Evolutionary conservation across 2,329 filamentous ascomycete species (phyloP).

Genomic region (Simplicillium aogashimaense): DNA sequence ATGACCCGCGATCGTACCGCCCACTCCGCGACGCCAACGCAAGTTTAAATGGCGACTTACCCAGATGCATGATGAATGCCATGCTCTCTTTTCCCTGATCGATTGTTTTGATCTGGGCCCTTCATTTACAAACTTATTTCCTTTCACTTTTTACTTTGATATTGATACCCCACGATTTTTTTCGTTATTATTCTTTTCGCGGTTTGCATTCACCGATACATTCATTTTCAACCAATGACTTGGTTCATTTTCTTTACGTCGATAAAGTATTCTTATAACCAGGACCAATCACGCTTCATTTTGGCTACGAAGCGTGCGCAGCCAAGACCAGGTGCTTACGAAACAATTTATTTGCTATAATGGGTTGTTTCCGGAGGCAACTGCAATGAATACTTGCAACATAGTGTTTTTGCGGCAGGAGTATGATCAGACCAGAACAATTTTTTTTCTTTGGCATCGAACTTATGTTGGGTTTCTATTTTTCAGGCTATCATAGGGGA

Average conservation of each 20-base stretch:
- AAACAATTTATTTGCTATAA: not conserved
- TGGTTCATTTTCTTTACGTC: constrained; percentile 5
- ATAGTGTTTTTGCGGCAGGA: no score
- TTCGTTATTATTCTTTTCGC: constrained; percentile 3
- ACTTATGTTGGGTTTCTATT: not conserved
- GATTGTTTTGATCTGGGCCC: constrained; percentile 7
- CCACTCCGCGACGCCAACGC: constrained; percentile 15
- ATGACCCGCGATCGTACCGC: constrained; percentile 36
- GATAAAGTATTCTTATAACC: not conserved
- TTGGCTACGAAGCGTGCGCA: not conserved
- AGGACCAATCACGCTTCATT: not conserved
- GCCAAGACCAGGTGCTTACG: not conserved
- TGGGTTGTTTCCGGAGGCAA: no score
- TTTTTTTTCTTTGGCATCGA: not conserved
- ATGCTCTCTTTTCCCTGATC: constrained; percentile 1
- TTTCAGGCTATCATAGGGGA: not conserved
- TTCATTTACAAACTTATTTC: constrained; percentile 10
- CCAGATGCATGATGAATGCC: not conserved
- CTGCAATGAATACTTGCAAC: no score
- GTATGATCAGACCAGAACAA: not conserved
- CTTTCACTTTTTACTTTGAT: constrained; percentile 8
- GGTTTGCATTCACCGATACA: no score
- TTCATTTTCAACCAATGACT: not conserved
- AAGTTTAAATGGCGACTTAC: constrained; percentile 7
- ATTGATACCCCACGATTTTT: constrained; percentile 8